Percentiles rank a stretch among this genome's conserved stretches.
Conservation (phyloP, 2,329 filamentous ascomycete genomes). For the Penicillium brasilianum region DNA sequence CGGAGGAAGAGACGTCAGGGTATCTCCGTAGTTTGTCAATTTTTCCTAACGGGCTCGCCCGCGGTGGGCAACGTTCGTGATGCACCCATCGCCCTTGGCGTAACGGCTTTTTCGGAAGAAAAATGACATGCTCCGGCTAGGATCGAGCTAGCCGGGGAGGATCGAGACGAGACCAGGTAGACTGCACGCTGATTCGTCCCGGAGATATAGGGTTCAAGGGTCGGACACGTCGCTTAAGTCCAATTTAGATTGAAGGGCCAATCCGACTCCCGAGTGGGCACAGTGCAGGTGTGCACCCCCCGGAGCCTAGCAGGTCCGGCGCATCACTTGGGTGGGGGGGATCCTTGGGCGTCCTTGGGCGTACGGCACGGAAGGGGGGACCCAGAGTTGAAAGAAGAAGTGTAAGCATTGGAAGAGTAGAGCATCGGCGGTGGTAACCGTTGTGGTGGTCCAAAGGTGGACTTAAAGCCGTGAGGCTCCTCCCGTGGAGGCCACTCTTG, state of each 20-base stretch:
- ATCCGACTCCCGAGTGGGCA: conserved; percentile 13
- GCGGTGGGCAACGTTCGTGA: conserved; percentile 30
- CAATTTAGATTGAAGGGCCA: conserved; percentile 16
- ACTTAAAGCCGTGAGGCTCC: neutral
- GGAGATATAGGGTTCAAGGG: conserved; percentile 29
- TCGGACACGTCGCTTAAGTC: conserved; percentile 28
- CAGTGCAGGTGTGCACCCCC: conserved; percentile 5
- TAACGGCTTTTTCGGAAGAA: conserved; percentile 39
- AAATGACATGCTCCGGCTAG: conserved; percentile 32
- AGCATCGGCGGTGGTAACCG: neutral
- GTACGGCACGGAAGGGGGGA: conserved; percentile 1
- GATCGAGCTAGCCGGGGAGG: conserved; percentile 29
- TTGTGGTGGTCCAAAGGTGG: neutral
- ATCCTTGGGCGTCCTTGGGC: neutral
- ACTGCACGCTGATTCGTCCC: conserved; percentile 23
- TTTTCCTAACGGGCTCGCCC: conserved; percentile 40
- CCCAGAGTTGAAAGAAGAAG: conserved; percentile 14
- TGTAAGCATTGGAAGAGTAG: neutral
- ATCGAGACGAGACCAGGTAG: conserved; percentile 23
- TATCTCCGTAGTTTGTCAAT: conserved; percentile 4
- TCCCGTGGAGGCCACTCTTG: neutral
- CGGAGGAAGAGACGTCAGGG: conserved; percentile 12
- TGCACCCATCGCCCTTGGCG: conserved; percentile 29
- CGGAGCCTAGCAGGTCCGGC: conserved; percentile 21
- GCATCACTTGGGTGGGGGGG: conserved; percentile 38